phyloP scores from a whole-genome alignment of 495 filamentous ascomycete species.

The Neurospora pannonica region DNA sequence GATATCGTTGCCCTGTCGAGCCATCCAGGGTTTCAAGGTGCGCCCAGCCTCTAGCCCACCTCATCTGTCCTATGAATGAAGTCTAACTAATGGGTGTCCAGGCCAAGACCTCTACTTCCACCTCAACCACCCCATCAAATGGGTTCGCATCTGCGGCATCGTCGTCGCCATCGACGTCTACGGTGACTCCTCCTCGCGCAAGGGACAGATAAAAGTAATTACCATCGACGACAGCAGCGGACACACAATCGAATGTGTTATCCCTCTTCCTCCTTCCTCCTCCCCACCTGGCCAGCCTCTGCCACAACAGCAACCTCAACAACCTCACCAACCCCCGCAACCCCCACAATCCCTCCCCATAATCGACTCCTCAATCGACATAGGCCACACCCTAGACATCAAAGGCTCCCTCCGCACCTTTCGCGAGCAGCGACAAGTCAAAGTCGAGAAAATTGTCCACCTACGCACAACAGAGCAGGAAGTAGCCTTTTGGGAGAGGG shows the following conservation, averaged over 20 bases:
- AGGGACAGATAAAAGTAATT: not conserved
- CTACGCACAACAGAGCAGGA: slow-evolving; percentile 64
- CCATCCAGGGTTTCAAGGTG: slow-evolving; percentile 61
- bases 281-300: not conserved
- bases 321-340: not conserved
- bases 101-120: slow-evolving; percentile 69
- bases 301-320: not conserved
- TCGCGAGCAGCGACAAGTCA: slow-evolving; percentile 53
- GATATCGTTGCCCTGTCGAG: slow-evolving; percentile 56
- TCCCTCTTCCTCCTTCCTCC: slow-evolving; percentile 9
- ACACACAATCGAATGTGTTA: slow-evolving; percentile 51
- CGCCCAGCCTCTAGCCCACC: too few species aligned
- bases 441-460: slow-evolving; percentile 54
- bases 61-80: too few species aligned
- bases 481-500: slow-evolving; percentile 64
- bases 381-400: slow-evolving; percentile 63
- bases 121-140: slow-evolving; percentile 84
- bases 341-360: not conserved
- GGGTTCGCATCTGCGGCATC: slow-evolving; percentile 65
- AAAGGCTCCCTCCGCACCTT: slow-evolving; percentile 65
- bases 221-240: slow-evolving; percentile 86
- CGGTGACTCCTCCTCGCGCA: not conserved
- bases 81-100: slow-evolving; percentile 16
- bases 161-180: slow-evolving; percentile 70
- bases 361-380: slow-evolving; percentile 36